A percentile compares a stretch with the other conserved stretches of the same genome.
These are phyloP conservation scores for Boletus sp. DNA, from an alignment of 1,284 basidiomycete species.

Conservation along the genomic window DNA sequence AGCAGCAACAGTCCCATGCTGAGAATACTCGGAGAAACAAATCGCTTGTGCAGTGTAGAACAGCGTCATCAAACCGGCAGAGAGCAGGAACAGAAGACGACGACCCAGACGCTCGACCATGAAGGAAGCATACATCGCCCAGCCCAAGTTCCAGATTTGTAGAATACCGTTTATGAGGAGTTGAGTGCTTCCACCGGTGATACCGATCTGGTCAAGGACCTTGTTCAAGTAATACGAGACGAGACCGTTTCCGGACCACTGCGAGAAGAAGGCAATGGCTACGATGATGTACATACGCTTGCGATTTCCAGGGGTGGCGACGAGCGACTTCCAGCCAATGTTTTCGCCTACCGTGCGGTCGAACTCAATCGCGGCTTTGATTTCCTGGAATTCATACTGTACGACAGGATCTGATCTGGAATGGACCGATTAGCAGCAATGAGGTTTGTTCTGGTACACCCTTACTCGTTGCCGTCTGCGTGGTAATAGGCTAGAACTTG, in stretches of 20 bases:
- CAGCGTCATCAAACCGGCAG: conserved; percentile 62
- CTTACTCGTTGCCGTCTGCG: conserved; percentile 58
- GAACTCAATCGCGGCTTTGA: conserved; percentile 66
- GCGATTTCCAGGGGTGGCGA: conserved; percentile 59
- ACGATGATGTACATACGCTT: conserved; percentile 67
- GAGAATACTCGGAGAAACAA: conserved; percentile 60
- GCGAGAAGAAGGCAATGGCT: conserved; percentile 68
- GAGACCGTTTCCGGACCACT: conserved; percentile 74
- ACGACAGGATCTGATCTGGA: conserved; percentile 62
- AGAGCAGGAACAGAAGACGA: conserved; percentile 62
- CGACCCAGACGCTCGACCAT: conserved; percentile 60
- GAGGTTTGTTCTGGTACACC: not conserved
- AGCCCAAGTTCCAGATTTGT: conserved; percentile 70
- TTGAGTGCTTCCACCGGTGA: conserved; percentile 57
- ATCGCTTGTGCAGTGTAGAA: conserved; percentile 72
- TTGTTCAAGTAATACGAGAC: conserved; percentile 74
- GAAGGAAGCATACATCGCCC: conserved; percentile 56
- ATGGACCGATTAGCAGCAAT: not conserved
- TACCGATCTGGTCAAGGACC: conserved; percentile 69
- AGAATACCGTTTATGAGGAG: conserved; percentile 71
- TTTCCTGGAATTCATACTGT: conserved; percentile 71
- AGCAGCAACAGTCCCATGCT: conserved; percentile 39
- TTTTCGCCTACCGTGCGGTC: conserved; percentile 54
- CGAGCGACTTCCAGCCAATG: conserved; percentile 58
- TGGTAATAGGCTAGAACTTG: conserved; percentile 69